A percentile compares a stretch with the other conserved stretches of the same genome.
Conservation (phyloP, 257 asterid genomes). For the Jacaranda copaia region DNA sequence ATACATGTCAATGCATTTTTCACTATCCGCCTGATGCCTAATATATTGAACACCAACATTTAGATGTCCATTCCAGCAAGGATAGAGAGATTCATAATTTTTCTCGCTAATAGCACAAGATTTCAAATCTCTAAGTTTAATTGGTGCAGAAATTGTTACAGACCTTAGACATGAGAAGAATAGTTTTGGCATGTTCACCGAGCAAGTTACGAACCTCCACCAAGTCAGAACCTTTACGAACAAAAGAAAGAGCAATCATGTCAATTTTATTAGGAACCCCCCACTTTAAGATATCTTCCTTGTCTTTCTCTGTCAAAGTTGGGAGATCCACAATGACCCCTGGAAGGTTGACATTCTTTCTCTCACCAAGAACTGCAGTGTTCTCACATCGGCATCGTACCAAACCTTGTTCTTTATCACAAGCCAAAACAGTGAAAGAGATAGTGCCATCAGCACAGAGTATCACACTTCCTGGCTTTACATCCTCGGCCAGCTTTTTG, state of each 20-base stretch:
- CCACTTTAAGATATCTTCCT: slow-evolving; percentile 57
- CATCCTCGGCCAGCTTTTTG: slow-evolving; percentile 56
- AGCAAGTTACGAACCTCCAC: slow-evolving; percentile 57
- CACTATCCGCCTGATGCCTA: background rate
- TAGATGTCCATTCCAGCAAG: background rate
- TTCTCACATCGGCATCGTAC: slow-evolving; percentile 55
- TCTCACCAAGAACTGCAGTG: slow-evolving; percentile 60
- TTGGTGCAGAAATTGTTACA: background rate
- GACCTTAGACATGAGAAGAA: slow-evolving; percentile 59
- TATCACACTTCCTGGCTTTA: slow-evolving; percentile 49
- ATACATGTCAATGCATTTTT: background rate
- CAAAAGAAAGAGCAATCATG: slow-evolving; percentile 39
- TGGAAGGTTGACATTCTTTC: slow-evolving; percentile 61
- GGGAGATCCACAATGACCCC: slow-evolving; percentile 59
- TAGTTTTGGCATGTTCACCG: slow-evolving; percentile 55
- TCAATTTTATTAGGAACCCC: slow-evolving; percentile 53
- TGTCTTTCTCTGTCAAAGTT: slow-evolving; percentile 58
- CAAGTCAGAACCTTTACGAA: slow-evolving; percentile 59
- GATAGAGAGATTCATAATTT: background rate
- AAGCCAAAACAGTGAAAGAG: slow-evolving; percentile 45
- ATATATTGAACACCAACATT: background rate
- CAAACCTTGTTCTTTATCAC: slow-evolving; percentile 46
- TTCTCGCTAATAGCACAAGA: background rate
- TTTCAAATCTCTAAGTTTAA: background rate
- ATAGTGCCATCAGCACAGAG: slow-evolving; percentile 58